Base-by-base conservation (phyloP, 1,139 yeast genomes). In the Suhomyces ambrosiae region DNA sequence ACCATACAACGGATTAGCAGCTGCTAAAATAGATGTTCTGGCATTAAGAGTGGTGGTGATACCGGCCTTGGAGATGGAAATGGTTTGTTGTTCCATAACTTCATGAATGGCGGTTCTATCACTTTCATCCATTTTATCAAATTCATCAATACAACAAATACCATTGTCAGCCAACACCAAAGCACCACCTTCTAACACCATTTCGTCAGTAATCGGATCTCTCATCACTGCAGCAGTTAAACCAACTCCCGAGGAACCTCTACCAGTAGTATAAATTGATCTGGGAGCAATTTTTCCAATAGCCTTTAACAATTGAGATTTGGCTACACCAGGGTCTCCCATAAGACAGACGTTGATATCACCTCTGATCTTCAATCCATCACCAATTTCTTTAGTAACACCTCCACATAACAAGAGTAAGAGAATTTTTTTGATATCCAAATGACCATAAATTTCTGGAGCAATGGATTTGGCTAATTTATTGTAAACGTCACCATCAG, bases 281-380 rank as follows among this genome's bases (percentile, higher is more conserved):
- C 98, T 78, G 19, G 99, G 98, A 1, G 98, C 95, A 34, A 94
- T 87, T 54, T 90, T 89, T 40, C 90, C 77, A 47, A 94, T 87
- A 23, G 95, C 87, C 61, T 92, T 92, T 47, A 94, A 73, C 54
- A 94, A 72, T 73, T 94, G 99, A 1, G 98, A 92, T 64, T 94
- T 94, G 54, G 99, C 99, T 40, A 94, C 98, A 74, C 98, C 98
- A 26, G 99, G 99, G 56, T 94, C 99, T 52, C 99, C 99, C 97
- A 94, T 92, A 40, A 94, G 75, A 68, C 97, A 86, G 37, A 94
- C 81, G 59, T 94, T 94, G 49, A 94, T 87, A 60, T 94, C 98
- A 57, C 99, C 99, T 71, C 99, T 82, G 56, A 94, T 92, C 56
- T 85, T 82, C 84, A 94, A 80, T 47, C 99, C 99, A 65, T 94